phyloP scores from a whole-genome alignment of 176 grass and related monocot genomes.

The Carex littledalei region DNA sequence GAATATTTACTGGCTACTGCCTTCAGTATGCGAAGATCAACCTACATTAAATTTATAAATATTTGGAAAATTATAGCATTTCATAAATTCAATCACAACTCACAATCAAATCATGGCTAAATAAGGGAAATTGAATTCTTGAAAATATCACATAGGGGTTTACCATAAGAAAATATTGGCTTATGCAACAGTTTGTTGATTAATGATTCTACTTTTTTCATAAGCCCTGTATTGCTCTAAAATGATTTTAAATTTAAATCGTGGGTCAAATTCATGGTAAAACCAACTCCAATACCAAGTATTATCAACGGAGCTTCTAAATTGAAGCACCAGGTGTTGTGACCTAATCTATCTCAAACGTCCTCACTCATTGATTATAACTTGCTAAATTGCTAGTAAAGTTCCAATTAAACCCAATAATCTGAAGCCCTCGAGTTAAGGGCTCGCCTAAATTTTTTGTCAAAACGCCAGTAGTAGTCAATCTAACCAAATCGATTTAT shows the following conservation, averaged over 20 bases:
- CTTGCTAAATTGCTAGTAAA: background rate
- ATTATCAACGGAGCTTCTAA: background rate
- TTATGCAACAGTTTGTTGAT: background rate
- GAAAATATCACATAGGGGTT: background rate
- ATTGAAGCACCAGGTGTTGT: background rate
- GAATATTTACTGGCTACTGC: slow-evolving; percentile 59
- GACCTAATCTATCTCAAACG: background rate
- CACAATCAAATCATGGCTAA: background rate
- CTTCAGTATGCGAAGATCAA: slow-evolving; percentile 66
- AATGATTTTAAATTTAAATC: background rate
- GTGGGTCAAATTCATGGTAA: background rate
- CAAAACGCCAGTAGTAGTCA: background rate
- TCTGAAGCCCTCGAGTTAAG: background rate
- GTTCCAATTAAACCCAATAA: background rate
- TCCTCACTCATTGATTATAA: background rate
- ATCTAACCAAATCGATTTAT: background rate
- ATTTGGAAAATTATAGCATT: background rate
- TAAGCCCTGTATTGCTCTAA: background rate
- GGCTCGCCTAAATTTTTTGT: background rate
- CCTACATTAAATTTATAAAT: slow-evolving; percentile 30
- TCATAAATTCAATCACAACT: background rate
- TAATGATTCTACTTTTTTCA: background rate
- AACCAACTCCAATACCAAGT: background rate
- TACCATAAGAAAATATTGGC: background rate
- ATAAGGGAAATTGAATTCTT: background rate